A percentile compares a stretch with the other conserved stretches of the same genome.
These are phyloP conservation scores for Cynara cardunculus DNA, from an alignment of 129 eudicot species.

Conservation along the genomic window DNA sequence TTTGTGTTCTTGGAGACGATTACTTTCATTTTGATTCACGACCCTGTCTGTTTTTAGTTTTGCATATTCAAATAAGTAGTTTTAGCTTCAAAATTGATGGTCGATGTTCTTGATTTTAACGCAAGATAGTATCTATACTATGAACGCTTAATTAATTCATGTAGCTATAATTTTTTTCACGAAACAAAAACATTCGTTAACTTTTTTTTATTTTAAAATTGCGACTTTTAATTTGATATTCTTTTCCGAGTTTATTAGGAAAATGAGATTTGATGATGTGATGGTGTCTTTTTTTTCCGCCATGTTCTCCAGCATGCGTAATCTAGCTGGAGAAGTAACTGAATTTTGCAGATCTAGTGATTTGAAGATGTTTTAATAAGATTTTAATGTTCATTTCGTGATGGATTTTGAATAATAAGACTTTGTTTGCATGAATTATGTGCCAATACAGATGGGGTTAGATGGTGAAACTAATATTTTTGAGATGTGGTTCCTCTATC, in stretches of 20 bases:
- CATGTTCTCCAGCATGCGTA: not conserved
- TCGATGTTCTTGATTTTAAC: not conserved
- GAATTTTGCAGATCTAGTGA: not conserved
- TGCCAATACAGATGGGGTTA: not conserved
- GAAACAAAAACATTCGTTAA: no score
- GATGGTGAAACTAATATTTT: not conserved
- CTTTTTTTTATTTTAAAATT: not conserved
- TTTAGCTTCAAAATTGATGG: not conserved
- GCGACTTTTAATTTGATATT: not conserved
- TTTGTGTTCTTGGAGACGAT: not conserved
- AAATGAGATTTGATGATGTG: not conserved
- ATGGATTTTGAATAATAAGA: no score
- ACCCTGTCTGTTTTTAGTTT: not conserved
- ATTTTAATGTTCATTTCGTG: not conserved
- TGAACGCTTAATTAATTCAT: not conserved
- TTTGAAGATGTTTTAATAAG: not conserved
- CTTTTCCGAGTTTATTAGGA: no score
- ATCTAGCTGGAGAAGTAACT: not conserved
- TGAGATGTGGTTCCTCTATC: not conserved
- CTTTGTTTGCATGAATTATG: not conserved
- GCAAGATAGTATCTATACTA: not conserved
- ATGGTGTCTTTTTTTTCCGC: not conserved
- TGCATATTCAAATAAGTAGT: not conserved
- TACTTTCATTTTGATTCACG: not conserved
- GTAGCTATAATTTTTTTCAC: no score